Evolutionary conservation across 2,329 filamentous ascomycete species (phyloP), one percentile per base, ranked within the genome.

Genomic region (Sclerotinia borealis): DNA sequence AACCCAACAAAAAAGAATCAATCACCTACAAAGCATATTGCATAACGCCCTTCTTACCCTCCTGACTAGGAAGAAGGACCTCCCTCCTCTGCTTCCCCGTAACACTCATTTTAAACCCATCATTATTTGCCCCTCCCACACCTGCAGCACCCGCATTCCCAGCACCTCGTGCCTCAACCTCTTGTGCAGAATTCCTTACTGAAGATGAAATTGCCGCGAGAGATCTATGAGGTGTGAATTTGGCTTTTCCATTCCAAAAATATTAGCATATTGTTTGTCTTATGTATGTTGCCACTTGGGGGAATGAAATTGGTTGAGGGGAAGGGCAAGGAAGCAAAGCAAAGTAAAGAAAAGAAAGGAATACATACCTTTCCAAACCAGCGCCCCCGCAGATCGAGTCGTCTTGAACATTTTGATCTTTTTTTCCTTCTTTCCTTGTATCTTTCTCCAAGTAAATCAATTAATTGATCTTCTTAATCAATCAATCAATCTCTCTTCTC

Each of bases 1-100:
- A 41, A n/a, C 7, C 15, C 15, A 4, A 27, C 17, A 10, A 29
- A n/a, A 17, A 41, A 19, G 13, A 27, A 22, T n/a, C n/a, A 13
- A 58, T 51, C 58, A 85, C 89, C 71, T 89, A 93, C 90, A 96
- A 82, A 68, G 90, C 91, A 77, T 92, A 93, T 86, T 96, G 90
- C 72, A 93, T 81, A 65, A 85, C 85, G 71, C 90, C 87, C 81
- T 93, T 91, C 77, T 88, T 91, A 68, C 82, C 82, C 77, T 92
- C 88, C 79, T 96, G 87, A 76, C 89, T 93, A 68, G 89, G 80
- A 65, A 95, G 81, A 67, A 85, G 87, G 63, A 95, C 90, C 78
- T 93, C 89, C 75, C 83, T 84, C 71, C 86, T 85, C 71, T 80
- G 69, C 66, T 75, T 79, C 37, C 75, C 75, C 48, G 75, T 77